Conservation (phyloP, 148 eudicot species). For the Fagopyrum tataricum region DNA sequence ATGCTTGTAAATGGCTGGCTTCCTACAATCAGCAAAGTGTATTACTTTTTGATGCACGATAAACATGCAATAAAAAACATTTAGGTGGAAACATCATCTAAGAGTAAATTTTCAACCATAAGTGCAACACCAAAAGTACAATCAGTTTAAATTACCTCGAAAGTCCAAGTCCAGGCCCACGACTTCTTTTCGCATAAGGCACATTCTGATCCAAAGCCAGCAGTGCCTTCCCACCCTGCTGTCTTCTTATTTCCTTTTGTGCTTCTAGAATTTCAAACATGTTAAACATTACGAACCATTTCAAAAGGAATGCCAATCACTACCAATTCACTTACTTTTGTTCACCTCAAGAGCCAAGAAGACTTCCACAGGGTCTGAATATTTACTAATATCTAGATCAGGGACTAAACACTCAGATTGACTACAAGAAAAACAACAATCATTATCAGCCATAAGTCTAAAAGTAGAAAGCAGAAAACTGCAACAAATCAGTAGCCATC, state of each 20-base stretch:
- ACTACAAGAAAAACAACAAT: slow-evolving; percentile 20
- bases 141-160: slow-evolving; percentile 37
- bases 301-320: neutral
- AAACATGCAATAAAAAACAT: slow-evolving; percentile 4
- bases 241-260: slow-evolving; percentile 43
- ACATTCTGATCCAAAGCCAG: too few species aligned
- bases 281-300: neutral
- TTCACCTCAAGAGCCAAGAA: slow-evolving; percentile 43
- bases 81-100: slow-evolving; percentile 4
- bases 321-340: slow-evolving; percentile 33
- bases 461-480: too few species aligned
- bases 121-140: slow-evolving; percentile 10
- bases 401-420: slow-evolving; percentile 32
- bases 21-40: slow-evolving; percentile 31
- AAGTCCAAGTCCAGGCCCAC: slow-evolving; percentile 56
- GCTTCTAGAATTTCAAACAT: slow-evolving; percentile 35
- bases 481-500: too few species aligned
- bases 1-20: slow-evolving; percentile 43
- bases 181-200: slow-evolving; percentile 25
- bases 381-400: slow-evolving; percentile 26
- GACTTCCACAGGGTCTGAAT: slow-evolving; percentile 46
- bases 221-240: too few species aligned
- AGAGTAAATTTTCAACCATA: neutral
- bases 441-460: neutral
- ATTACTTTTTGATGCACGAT: neutral